Conservation (phyloP, 75 land plant genomes). For the Adiantum capillusveneris region DNA sequence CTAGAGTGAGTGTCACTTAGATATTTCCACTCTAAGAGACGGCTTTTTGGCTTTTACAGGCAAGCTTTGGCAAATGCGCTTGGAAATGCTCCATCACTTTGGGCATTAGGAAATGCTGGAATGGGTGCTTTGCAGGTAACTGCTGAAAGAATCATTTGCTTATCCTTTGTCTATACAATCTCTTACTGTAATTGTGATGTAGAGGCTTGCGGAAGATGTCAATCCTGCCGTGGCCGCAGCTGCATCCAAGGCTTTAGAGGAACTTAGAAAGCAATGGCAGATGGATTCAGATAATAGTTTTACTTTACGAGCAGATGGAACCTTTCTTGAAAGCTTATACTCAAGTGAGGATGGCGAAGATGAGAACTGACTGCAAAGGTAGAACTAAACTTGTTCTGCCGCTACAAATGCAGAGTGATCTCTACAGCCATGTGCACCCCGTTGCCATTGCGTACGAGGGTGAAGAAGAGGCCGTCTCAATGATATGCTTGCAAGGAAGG, state of each 20-base stretch:
- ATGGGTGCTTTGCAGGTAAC: constrained; percentile 96
- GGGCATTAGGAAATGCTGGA: constrained; percentile 98
- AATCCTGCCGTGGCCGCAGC: constrained; percentile 90
- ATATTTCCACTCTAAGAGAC: no score
- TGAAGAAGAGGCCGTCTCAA: no score
- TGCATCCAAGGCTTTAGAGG: constrained; percentile 74
- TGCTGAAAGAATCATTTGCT: neutral
- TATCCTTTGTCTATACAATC: neutral
- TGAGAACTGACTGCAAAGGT: neutral
- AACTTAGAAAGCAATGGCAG: constrained; percentile 78
- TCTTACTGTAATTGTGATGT: neutral
- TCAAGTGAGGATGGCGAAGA: neutral
- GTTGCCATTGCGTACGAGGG: no score
- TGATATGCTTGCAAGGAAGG: no score
- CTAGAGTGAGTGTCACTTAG: no score
- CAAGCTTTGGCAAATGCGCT: constrained; percentile 94
- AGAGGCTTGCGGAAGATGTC: constrained; percentile 88
- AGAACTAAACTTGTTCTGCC: no score
- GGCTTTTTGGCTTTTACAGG: constrained; percentile 21
- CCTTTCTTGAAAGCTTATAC: neutral
- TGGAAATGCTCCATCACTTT: constrained; percentile 93
- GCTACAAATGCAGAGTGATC: no score
- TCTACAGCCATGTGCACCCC: no score
- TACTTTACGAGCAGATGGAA: constrained; percentile 41
- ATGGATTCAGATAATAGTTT: constrained; percentile 61